A percentile compares a stretch with the other conserved stretches of the same genome.
phyloP scores from a whole-genome alignment of 2,329 filamentous ascomycete genomes.

The Colletotrichum sp. region DNA sequence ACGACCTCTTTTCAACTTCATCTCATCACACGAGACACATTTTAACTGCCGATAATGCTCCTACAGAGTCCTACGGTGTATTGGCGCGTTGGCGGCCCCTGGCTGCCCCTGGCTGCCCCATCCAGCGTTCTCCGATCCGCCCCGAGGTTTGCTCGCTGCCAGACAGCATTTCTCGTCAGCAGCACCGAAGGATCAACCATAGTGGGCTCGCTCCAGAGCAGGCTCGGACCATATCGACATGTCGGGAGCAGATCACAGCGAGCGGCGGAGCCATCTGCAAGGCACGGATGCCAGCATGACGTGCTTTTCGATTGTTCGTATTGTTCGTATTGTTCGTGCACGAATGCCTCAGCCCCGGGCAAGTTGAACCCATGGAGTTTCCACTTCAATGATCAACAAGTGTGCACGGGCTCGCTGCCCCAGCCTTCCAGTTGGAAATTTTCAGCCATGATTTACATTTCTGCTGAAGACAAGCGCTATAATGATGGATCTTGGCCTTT shows the following conservation, averaged over 20 bases:
- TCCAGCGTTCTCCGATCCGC: not conserved
- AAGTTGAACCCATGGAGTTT: not conserved
- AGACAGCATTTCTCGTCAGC: not conserved
- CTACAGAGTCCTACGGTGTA: not conserved
- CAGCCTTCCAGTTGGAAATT: not conserved
- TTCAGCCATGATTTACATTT: not conserved
- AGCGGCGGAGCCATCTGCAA: not conserved
- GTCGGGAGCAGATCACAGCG: not conserved
- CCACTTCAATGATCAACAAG: not conserved
- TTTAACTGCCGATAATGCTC: not conserved
- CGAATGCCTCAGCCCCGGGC: not conserved
- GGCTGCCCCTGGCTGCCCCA: accelerated
- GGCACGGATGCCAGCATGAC: not conserved
- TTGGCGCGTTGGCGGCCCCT: not conserved
- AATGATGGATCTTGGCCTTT: not conserved
- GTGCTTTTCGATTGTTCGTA: not conserved
- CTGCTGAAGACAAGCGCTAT: not conserved
- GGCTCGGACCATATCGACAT: not conserved
- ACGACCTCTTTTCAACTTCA: not conserved
- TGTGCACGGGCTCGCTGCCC: not conserved
- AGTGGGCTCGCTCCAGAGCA: not conserved
- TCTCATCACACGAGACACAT: not conserved
- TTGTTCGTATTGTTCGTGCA: not conserved
- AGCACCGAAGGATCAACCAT: not conserved
- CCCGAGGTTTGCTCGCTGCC: not conserved